Percentiles rank a stretch among this genome's conserved stretches.
Evolutionary conservation across 345 rosid genomes (phyloP).

Genomic region (Hibiscus mutabilis): DNA sequence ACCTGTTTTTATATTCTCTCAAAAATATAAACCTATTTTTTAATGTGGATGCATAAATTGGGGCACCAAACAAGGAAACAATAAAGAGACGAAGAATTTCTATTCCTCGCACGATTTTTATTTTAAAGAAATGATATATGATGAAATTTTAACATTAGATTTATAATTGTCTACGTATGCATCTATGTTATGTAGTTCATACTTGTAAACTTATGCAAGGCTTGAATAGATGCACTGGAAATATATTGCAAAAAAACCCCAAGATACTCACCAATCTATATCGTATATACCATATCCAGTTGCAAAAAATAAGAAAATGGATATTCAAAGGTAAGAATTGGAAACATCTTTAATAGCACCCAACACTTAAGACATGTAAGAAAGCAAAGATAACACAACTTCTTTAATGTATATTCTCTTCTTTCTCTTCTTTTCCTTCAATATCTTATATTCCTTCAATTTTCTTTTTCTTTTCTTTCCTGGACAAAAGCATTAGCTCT

Average conservation of each 20-base stretch:
- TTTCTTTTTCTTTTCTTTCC: not conserved
- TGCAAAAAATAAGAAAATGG: not conserved
- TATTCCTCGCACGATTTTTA: too few species aligned
- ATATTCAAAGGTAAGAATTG: not conserved
- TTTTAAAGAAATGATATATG: too few species aligned
- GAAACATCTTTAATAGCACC: not conserved
- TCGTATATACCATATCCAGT: not conserved
- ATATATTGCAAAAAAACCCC: not conserved
- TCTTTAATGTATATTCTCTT: conserved; percentile 1
- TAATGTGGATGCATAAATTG: too few species aligned
- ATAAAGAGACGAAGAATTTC: too few species aligned
- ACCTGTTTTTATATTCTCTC: too few species aligned
- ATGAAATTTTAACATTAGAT: too few species aligned
- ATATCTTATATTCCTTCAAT: not conserved
- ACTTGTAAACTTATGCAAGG: too few species aligned
- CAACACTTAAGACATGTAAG: conserved; percentile 1
- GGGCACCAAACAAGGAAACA: too few species aligned
- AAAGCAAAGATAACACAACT: not conserved
- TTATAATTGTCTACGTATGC: too few species aligned
- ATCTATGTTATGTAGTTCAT: too few species aligned
- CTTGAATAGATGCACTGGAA: too few species aligned
- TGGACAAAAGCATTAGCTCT: not conserved
- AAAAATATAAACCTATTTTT: too few species aligned
- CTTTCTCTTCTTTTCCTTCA: conserved; percentile 1
- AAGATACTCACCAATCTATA: not conserved